Evolutionary conservation across 768 basidiomycete species (phyloP).

Genomic region (Hirschioporus abietinus): DNA sequence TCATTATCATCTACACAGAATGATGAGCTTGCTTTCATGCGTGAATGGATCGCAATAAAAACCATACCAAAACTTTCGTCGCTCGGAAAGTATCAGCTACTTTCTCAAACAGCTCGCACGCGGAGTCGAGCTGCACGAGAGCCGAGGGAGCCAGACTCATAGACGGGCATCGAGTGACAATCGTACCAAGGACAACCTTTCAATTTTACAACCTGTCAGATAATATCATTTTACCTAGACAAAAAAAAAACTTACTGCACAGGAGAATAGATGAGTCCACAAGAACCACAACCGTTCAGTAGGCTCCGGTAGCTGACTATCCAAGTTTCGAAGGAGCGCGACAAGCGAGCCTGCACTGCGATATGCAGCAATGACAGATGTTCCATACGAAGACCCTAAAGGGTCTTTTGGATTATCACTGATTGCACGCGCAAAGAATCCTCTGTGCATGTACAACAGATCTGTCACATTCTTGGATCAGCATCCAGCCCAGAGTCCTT

Average conservation of each 20-base stretch:
- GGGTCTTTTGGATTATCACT: constrained; percentile 72
- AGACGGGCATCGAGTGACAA: constrained; percentile 73
- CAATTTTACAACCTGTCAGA: not conserved
- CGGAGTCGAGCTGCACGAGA: constrained; percentile 66
- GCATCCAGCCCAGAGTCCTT: constrained; percentile 6
- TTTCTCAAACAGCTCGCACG: constrained; percentile 69
- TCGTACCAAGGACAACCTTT: constrained; percentile 67
- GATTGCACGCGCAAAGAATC: constrained; percentile 69
- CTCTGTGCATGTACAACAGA: constrained; percentile 64
- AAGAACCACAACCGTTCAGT: constrained; percentile 61
- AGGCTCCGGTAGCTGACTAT: constrained; percentile 56
- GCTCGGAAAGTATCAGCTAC: constrained; percentile 63
- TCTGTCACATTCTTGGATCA: constrained; percentile 30
- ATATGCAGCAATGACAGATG: constrained; percentile 70
- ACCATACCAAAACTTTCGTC: constrained; percentile 54
- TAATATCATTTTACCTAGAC: constrained; percentile 10
- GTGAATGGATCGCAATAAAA: not conserved
- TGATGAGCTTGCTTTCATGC: not conserved
- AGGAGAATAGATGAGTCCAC: constrained; percentile 49
- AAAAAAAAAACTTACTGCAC: constrained; percentile 42
- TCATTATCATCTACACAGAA: constrained; percentile 53
- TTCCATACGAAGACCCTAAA: constrained; percentile 65
- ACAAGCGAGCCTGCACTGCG: constrained; percentile 67
- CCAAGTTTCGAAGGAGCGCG: constrained; percentile 63
- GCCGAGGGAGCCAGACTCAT: constrained; percentile 76